A percentile compares a stretch with the other conserved stretches of the same genome.
Evolutionary conservation across 805 yeast genomes (phyloP).

Genomic region (Peterozyma toletana): DNA sequence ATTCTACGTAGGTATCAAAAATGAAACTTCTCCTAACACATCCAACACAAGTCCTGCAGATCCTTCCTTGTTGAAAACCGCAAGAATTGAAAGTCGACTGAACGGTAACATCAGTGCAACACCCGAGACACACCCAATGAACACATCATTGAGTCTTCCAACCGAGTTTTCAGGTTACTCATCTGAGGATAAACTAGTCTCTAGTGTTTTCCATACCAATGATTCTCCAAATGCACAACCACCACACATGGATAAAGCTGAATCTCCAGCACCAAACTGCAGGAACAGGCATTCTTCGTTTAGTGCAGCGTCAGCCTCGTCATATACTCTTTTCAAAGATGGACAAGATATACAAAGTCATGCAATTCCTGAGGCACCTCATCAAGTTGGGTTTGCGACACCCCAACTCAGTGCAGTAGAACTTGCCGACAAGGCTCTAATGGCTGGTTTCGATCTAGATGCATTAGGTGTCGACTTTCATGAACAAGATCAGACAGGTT

Average conservation of each 20-base stretch:
- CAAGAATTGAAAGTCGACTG: not conserved
- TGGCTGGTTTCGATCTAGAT: constrained; percentile 29
- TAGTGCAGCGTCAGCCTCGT: constrained; percentile 53
- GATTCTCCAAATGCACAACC: not conserved
- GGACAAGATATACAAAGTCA: constrained; percentile 24
- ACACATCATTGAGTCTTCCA: not conserved
- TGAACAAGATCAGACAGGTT: not conserved
- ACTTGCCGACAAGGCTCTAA: constrained; percentile 22
- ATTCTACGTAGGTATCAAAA: not conserved
- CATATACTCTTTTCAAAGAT: constrained; percentile 50
- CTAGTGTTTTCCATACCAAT: not conserved
- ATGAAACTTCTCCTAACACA: not conserved
- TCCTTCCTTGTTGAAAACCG: not conserved
- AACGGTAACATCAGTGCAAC: not conserved
- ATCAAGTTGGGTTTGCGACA: constrained; percentile 73
- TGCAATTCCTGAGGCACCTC: constrained; percentile 38
- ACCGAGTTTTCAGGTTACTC: not conserved
- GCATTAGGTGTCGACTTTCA: constrained; percentile 20
- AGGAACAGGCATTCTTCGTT: constrained; percentile 47
- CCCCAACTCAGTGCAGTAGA: constrained; percentile 62
- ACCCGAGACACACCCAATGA: not conserved
- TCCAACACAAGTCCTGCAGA: not conserved
- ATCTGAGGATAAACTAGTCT: not conserved
- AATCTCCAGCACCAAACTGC: not conserved
- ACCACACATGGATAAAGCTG: not conserved